Conservation (phyloP, 257 asterid species). For the Solanum lycopersicoides region DNA sequence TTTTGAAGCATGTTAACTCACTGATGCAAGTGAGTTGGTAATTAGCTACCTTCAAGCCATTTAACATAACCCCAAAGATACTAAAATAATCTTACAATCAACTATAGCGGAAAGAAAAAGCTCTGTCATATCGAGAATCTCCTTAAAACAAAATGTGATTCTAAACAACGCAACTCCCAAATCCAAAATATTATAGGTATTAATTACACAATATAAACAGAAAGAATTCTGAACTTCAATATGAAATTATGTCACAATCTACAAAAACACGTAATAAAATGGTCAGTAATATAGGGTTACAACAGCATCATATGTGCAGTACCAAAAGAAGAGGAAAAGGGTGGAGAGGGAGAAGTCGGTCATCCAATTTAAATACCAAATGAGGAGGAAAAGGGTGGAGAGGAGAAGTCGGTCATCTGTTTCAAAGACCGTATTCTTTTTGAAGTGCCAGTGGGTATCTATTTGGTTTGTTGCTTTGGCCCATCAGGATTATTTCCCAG, state of each 20-base stretch:
- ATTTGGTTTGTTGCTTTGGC: constrained; percentile 26
- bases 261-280: neutral
- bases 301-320: neutral
- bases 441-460: constrained; percentile 14
- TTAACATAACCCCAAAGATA: neutral
- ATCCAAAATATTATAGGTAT: neutral
- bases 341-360: neutral
- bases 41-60: too few species aligned
- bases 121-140: neutral
- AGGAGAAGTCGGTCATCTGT: neutral
- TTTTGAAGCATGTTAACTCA: neutral
- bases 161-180: neutral
- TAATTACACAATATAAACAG: neutral
- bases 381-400: neutral
- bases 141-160: neutral
- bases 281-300: neutral
- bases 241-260: neutral
- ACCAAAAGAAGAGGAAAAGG: neutral
- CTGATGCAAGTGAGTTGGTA: neutral
- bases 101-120: neutral
- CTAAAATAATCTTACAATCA: neutral
- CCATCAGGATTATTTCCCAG: constrained; percentile 47
- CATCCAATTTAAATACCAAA: neutral
- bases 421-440: neutral
- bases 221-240: neutral